A percentile compares a stretch with the other conserved stretches of the same genome.
phyloP scores from a whole-genome alignment of 2,329 filamentous ascomycete species.

The Calycina marina region DNA sequence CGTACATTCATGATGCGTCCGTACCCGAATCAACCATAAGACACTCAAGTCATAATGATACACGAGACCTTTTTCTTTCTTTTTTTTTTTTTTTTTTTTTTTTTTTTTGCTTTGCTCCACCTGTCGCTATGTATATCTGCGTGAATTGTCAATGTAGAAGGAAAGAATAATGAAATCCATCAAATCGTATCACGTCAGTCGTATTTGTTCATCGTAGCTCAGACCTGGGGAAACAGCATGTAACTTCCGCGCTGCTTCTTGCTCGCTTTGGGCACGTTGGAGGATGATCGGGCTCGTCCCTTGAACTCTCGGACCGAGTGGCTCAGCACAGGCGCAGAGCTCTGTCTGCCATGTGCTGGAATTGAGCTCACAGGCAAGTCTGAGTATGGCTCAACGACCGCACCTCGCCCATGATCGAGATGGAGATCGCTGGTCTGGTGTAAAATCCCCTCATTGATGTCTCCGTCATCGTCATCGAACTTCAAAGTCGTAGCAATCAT shows the following conservation, averaged over 20 bases:
- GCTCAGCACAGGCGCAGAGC: constrained; percentile 16
- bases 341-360: constrained; percentile 17
- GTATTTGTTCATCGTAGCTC: constrained; percentile 1
- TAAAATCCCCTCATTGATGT: constrained; percentile 7
- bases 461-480: constrained; percentile 7
- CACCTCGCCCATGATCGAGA: constrained; percentile 1
- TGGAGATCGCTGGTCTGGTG: no score
- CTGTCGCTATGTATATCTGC: no score
- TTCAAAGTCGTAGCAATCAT: constrained; percentile 8
- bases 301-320: constrained; percentile 11
- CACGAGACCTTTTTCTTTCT: no score
- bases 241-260: constrained; percentile 17
- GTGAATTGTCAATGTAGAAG: constrained; percentile 23
- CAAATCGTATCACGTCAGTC: not conserved
- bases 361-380: constrained; percentile 9
- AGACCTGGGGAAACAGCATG: constrained; percentile 18
- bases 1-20: no score
- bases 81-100: no score
- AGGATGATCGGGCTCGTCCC: constrained; percentile 12
- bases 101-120: no score
- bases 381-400: constrained; percentile 10
- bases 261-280: not conserved
- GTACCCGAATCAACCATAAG: no score
- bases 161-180: not conserved
- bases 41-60: no score